Conservation (phyloP, 169 alveolate genomes). For the Amoebophrya sp. region DNA sequence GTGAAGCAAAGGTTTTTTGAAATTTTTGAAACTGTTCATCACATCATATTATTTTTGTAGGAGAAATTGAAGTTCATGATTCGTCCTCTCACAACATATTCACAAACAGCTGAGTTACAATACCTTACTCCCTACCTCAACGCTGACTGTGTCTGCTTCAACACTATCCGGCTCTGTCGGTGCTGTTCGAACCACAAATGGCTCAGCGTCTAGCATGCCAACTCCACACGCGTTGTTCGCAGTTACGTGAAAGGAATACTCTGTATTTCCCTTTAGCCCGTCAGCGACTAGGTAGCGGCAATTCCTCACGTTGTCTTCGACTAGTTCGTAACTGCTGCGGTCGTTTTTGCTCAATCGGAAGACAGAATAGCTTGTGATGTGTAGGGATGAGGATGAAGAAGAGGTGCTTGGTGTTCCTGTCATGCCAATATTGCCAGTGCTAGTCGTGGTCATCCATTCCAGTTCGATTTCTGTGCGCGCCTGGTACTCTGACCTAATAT, state of each 20-base stretch:
- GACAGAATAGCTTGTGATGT: no score
- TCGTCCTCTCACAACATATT: background rate
- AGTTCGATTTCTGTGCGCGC: background rate
- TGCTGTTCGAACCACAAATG: background rate
- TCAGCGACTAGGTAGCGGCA: background rate
- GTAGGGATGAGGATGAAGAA: no score
- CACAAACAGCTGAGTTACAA: background rate
- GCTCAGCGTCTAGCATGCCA: background rate
- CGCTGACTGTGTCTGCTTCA: background rate
- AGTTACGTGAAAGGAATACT: background rate
- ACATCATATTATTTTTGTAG: no score
- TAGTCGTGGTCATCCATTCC: no score
- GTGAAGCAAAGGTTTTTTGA: no score
- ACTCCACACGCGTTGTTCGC: background rate
- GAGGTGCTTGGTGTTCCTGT: no score
- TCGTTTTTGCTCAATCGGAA: no score
- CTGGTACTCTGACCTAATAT: no score
- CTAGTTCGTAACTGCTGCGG: background rate
- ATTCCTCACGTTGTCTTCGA: background rate
- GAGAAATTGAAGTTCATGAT: background rate
- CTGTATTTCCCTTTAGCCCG: background rate
- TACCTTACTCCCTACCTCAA: background rate
- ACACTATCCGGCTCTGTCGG: background rate
- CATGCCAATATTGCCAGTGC: no score
- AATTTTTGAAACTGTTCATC: no score